A percentile compares a stretch with the other conserved stretches of the same genome.
Evolutionary conservation across 2,329 filamentous ascomycete species (phyloP).

Genomic region (Colletotrichum paranaense): DNA sequence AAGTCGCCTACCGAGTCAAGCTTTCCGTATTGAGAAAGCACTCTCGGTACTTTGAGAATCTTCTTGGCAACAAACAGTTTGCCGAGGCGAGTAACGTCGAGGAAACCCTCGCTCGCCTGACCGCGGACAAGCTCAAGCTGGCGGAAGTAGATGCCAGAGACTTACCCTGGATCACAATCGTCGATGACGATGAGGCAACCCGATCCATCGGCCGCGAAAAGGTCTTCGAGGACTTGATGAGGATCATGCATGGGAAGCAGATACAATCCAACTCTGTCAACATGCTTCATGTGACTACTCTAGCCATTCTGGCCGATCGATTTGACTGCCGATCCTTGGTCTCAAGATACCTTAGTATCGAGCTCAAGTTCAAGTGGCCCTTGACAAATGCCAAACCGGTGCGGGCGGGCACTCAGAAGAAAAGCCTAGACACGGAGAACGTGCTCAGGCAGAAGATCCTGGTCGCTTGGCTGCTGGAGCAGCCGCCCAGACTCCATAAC

Average conservation of each 20-base stretch:
- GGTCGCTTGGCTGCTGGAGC: slow-evolving; percentile 73
- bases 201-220: slow-evolving; percentile 68
- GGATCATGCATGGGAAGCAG: slow-evolving; percentile 70
- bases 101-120: slow-evolving; percentile 61
- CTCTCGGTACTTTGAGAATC: slow-evolving; percentile 77
- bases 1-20: slow-evolving; percentile 69
- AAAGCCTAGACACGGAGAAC: slow-evolving; percentile 68
- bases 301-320: slow-evolving; percentile 78
- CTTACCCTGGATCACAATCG: slow-evolving; percentile 73
- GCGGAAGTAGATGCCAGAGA: slow-evolving; percentile 59
- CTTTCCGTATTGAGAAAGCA: slow-evolving; percentile 66
- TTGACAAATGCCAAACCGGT: slow-evolving; percentile 51
- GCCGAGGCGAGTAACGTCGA: slow-evolving; percentile 69
- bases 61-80: slow-evolving; percentile 73
- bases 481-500: slow-evolving; percentile 68
- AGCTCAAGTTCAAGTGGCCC: slow-evolving; percentile 67
- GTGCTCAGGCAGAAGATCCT: slow-evolving; percentile 76
- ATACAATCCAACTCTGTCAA: slow-evolving; percentile 54
- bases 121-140: slow-evolving; percentile 57
- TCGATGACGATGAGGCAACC: slow-evolving; percentile 77
- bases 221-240: slow-evolving; percentile 75
- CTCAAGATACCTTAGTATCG: slow-evolving; percentile 61
- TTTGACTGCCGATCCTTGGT: slow-evolving; percentile 74
- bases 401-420: slow-evolving; percentile 47
- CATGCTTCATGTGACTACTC: slow-evolving; percentile 72